A percentile compares a stretch with the other conserved stretches of the same genome.
These are phyloP conservation scores for Ogataea ganodermae DNA, from an alignment of 805 yeast genomes.

Conservation along the genomic window DNA sequence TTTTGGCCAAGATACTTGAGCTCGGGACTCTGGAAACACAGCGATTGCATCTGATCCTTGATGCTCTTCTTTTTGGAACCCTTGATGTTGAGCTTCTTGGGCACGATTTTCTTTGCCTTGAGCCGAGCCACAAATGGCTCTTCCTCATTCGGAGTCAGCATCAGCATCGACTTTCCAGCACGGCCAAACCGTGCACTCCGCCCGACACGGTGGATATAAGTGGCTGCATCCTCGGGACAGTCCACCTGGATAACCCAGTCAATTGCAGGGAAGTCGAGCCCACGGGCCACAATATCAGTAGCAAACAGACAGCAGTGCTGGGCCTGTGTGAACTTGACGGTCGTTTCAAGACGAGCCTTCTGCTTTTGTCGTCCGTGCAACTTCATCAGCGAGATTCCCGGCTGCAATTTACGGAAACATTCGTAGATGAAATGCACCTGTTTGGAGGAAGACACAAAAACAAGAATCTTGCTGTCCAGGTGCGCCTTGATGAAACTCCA, in stretches of 20 bases:
- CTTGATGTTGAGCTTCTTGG: constrained; percentile 72
- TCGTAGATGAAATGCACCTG: constrained; percentile 91
- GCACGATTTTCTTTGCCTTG: constrained; percentile 62
- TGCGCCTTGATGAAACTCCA: constrained; percentile 88
- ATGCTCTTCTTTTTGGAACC: constrained; percentile 73
- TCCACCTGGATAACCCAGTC: constrained; percentile 95
- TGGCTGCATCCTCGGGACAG: constrained; percentile 87
- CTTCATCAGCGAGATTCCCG: constrained; percentile 86
- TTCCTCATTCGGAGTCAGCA: constrained; percentile 84
- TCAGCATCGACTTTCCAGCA: constrained; percentile 75
- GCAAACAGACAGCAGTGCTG: constrained; percentile 83
- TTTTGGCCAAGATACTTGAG: constrained; percentile 92
- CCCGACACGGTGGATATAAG: constrained; percentile 90
- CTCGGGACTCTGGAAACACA: constrained; percentile 89
- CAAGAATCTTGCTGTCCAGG: constrained; percentile 74
- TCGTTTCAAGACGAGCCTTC: constrained; percentile 81
- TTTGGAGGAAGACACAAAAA: constrained; percentile 83
- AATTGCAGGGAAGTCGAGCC: constrained; percentile 88
- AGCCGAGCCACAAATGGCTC: constrained; percentile 70
- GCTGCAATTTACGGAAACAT: constrained; percentile 81
- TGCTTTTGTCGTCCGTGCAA: constrained; percentile 90
- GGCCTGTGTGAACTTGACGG: constrained; percentile 73
- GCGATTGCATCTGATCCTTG: constrained; percentile 79
- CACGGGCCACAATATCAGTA: constrained; percentile 90
- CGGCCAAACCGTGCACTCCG: constrained; percentile 88